Percentiles rank a stretch among this genome's conserved stretches.
Evolutionary conservation across 2,329 filamentous ascomycete species (phyloP).

Genomic region (Neophaeococcomyces aloes): DNA sequence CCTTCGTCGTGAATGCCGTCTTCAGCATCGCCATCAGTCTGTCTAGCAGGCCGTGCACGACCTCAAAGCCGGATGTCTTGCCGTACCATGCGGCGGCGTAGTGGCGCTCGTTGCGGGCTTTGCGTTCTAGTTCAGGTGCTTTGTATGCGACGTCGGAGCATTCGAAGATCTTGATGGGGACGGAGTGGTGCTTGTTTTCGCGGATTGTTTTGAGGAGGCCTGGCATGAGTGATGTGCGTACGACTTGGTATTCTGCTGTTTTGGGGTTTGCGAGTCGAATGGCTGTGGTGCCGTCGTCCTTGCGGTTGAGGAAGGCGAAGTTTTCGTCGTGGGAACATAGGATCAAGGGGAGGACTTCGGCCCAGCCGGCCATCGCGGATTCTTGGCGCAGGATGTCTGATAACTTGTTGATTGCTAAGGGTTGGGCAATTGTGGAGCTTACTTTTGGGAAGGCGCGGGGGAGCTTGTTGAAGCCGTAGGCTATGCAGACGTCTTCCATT

Average conservation of each 20-base stretch:
- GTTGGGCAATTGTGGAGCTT: constrained; percentile 73
- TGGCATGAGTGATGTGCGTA: constrained; percentile 74
- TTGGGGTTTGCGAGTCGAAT: constrained; percentile 86
- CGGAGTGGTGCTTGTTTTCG: constrained; percentile 79
- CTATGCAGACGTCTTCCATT: constrained; percentile 96
- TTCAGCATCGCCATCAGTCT: constrained; percentile 86
- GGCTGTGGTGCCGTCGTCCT: constrained; percentile 72
- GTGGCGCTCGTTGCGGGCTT: constrained; percentile 83
- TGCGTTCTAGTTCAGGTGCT: constrained; percentile 68
- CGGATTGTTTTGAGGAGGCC: constrained; percentile 86
- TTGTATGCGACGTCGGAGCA: constrained; percentile 87
- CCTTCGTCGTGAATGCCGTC: constrained; percentile 64
- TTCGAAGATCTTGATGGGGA: constrained; percentile 90
- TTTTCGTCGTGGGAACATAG: constrained; percentile 98
- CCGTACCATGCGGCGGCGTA: constrained; percentile 95
- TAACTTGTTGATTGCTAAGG: constrained; percentile 87
- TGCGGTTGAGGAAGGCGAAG: constrained; percentile 86
- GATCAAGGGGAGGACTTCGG: constrained; percentile 89
- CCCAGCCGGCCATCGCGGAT: constrained; percentile 89
- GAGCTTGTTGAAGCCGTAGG: constrained; percentile 94
- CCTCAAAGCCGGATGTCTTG: constrained; percentile 87
- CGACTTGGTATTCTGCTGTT: constrained; percentile 85
- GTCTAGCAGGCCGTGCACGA: constrained; percentile 89
- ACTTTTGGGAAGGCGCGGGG: constrained; percentile 79
- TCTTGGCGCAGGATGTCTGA: constrained; percentile 82